Evolutionary conservation across 441 rosid species (phyloP).

Genomic region (Codiaeum variegatum): DNA sequence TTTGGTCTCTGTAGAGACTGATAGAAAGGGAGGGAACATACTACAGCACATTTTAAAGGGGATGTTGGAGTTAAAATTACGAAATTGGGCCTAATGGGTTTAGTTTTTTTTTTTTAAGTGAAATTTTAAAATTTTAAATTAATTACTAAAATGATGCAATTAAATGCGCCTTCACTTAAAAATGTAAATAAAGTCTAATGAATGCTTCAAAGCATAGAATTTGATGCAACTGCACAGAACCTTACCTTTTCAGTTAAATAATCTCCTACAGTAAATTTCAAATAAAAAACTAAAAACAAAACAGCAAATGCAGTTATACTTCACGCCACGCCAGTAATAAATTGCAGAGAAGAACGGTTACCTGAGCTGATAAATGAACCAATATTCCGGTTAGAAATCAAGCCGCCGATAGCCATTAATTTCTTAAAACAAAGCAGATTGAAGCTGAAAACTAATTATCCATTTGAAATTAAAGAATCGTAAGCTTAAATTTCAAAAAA

Average conservation of each 20-base stretch:
- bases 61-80: background rate
- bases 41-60: background rate
- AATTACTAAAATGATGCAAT: no score
- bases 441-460: slow-evolving; percentile 21
- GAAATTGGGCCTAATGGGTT: background rate
- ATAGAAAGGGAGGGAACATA: slow-evolving; percentile 23
- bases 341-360: slow-evolving; percentile 21
- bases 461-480: slow-evolving; percentile 25
- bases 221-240: background rate
- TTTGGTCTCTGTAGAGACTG: background rate
- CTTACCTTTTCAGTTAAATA: background rate
- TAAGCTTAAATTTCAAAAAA: slow-evolving; percentile 16
- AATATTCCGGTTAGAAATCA: slow-evolving; percentile 65
- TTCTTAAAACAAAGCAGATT: slow-evolving; percentile 7
- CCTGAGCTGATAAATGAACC: slow-evolving; percentile 65
- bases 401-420: slow-evolving; percentile 70
- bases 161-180: no score
- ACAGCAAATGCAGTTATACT: background rate
- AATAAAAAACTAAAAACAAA: background rate
- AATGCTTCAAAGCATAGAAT: background rate
- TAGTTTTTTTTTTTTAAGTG: no score
- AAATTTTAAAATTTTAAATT: no score
- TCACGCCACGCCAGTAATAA: background rate
- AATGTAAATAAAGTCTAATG: background rate
- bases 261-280: background rate